Conservation (phyloP, 2,329 filamentous ascomycete species). For the Diaporthe nobilis region DNA sequence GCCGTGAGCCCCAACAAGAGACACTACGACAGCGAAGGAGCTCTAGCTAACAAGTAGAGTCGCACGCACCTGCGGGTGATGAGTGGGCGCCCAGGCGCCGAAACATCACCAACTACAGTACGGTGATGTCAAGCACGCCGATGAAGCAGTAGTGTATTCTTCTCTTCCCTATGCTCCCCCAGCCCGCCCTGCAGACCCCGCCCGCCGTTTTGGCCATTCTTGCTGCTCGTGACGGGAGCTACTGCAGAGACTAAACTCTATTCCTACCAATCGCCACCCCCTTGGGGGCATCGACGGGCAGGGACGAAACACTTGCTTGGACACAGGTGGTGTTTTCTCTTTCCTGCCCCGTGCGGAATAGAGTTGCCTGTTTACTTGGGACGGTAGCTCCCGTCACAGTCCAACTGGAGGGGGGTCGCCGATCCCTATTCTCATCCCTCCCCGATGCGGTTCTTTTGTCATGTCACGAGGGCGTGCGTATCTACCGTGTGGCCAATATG, state of each 20-base stretch:
- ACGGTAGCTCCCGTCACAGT: slow-evolving; percentile 19
- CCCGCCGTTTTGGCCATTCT: slow-evolving; percentile 22
- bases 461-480: slow-evolving; percentile 6
- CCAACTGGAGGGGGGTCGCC: background rate
- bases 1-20: background rate
- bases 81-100: background rate
- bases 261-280: slow-evolving; percentile 17
- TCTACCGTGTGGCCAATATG: background rate
- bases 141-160: background rate
- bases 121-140: background rate
- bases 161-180: background rate
- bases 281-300: background rate
- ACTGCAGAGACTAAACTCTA: slow-evolving; percentile 33
- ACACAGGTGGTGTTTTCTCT: slow-evolving; percentile 7
- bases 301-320: slow-evolving; percentile 27
- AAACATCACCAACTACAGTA: background rate
- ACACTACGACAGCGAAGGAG: no score
- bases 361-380: background rate
- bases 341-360: slow-evolving; percentile 7
- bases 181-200: background rate
- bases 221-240: slow-evolving; percentile 22
- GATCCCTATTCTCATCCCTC: background rate
- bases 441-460: background rate
- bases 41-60: background rate
- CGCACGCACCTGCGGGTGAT: background rate